Evolutionary conservation across 176 grass and related monocot species (phyloP).

Genomic region (Hsuehochloa calcarea): DNA sequence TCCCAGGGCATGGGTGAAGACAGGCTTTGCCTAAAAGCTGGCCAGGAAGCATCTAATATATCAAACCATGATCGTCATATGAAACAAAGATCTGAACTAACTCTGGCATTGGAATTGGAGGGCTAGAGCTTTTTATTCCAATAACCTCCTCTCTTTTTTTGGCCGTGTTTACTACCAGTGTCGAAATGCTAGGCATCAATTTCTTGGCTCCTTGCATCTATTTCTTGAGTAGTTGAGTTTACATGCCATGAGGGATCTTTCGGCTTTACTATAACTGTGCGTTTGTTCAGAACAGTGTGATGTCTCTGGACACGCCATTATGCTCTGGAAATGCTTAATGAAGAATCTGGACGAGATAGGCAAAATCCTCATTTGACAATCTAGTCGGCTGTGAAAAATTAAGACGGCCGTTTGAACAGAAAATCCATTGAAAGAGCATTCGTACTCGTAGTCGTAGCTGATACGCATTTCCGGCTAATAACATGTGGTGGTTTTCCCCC

Average conservation of each 20-base stretch:
- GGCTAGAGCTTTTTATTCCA: neutral
- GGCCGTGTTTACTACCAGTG: neutral
- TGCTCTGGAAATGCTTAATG: neutral
- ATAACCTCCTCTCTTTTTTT: neutral
- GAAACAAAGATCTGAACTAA: neutral
- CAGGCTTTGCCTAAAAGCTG: conserved; percentile 22
- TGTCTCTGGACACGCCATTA: neutral
- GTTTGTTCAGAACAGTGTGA: neutral
- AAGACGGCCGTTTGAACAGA: neutral
- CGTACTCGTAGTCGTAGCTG: neutral
- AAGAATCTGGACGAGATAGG: neutral
- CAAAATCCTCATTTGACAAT: neutral
- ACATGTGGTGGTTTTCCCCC: too few relatives aligned
- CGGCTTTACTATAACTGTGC: neutral
- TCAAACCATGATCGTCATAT: conserved; percentile 20
- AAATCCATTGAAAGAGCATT: neutral
- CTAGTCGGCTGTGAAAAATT: neutral
- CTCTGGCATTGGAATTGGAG: neutral
- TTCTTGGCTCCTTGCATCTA: neutral
- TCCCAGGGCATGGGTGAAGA: neutral
- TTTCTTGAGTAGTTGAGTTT: neutral
- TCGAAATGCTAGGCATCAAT: neutral
- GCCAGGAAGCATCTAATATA: conserved; percentile 12
- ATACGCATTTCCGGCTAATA: neutral
- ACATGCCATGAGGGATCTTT: neutral